Evolutionary conservation across 208 protist genomes (phyloP).

Genomic region (Acanthamoeba healyi): DNA sequence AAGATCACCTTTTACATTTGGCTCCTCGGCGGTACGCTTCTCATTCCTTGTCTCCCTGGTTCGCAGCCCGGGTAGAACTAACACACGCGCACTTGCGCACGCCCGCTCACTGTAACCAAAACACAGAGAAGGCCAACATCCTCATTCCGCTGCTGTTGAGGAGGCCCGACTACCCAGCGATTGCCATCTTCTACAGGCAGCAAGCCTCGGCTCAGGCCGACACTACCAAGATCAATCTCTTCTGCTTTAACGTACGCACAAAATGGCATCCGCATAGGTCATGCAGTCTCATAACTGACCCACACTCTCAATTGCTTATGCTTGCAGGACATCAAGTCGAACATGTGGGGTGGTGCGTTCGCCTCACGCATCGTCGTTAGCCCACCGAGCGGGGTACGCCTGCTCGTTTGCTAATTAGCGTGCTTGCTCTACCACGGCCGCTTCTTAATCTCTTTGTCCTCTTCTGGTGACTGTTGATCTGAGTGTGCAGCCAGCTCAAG

Average conservation of each 20-base stretch:
- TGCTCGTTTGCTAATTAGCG: not conserved
- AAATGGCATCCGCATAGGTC: not conserved
- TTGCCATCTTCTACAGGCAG: slow-evolving; percentile 23
- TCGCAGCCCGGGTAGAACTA: too few relatives aligned
- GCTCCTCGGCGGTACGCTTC: slow-evolving; percentile 5
- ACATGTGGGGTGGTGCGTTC: slow-evolving; percentile 27
- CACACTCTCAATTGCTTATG: not conserved
- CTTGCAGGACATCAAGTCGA: slow-evolving; percentile 12
- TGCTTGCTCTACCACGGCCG: too few relatives aligned
- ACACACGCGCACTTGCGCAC: not conserved
- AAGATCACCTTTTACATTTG: slow-evolving; percentile 72
- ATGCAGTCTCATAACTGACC: not conserved
- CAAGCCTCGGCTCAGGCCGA: not conserved
- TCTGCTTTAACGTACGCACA: slow-evolving; percentile 33
- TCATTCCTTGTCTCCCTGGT: not conserved
- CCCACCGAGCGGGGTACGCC: not conserved
- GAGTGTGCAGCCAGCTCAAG: not conserved
- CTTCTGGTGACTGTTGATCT: too few relatives aligned
- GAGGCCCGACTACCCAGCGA: slow-evolving; percentile 1
- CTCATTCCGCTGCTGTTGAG: slow-evolving; percentile 21
- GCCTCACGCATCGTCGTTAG: not conserved
- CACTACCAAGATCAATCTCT: slow-evolving; percentile 44
- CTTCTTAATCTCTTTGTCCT: too few relatives aligned
- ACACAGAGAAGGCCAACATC: slow-evolving; percentile 2
- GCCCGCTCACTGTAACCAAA: not conserved